These are phyloP conservation scores for Chrysoporthe puriensis DNA, from an alignment of 2,329 filamentous ascomycete genomes.

Conservation along the genomic window DNA sequence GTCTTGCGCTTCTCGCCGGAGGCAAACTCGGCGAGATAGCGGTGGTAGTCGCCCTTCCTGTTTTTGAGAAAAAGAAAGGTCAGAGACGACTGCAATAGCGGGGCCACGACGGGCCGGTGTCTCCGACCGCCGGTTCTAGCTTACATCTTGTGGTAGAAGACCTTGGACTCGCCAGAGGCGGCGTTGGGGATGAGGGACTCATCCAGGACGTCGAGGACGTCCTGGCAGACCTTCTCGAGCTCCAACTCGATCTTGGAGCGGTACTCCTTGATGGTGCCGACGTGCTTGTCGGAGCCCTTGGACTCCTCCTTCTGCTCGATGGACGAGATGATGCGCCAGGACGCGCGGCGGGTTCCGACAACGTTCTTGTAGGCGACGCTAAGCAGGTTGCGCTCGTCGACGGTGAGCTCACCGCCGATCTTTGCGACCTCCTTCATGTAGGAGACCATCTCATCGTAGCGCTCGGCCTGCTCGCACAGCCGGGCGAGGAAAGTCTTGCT, in stretches of 20 bases:
- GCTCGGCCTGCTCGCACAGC: constrained; percentile 99
- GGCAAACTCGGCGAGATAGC: constrained; percentile 92
- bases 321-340: constrained; percentile 99
- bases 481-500: constrained; percentile 99
- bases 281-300: constrained; percentile 96
- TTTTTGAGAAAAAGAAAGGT: constrained; percentile 26
- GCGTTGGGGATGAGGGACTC: constrained; percentile 93
- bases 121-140: constrained; percentile 41
- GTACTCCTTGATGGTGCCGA: constrained; percentile 92
- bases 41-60: constrained; percentile 98
- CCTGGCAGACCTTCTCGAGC: constrained; percentile 97
- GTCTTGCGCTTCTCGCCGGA: constrained; percentile 90
- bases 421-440: constrained; percentile 99
- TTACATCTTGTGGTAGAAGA: constrained; percentile 99
- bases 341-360: constrained; percentile 95
- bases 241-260: constrained; percentile 97
- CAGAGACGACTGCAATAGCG: constrained; percentile 7
- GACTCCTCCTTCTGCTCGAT: constrained; percentile 99
- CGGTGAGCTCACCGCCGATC: constrained; percentile 76
- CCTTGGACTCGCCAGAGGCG: constrained; percentile 96
- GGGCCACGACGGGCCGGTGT: no score
- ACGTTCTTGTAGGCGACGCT: constrained; percentile 99
- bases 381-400: constrained; percentile 98
- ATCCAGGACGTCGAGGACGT: constrained; percentile 94
- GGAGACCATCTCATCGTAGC: constrained; percentile 99